Evolutionary conservation across 768 basidiomycete species (phyloP).

Genomic region (Infundibulicybe gibba): DNA sequence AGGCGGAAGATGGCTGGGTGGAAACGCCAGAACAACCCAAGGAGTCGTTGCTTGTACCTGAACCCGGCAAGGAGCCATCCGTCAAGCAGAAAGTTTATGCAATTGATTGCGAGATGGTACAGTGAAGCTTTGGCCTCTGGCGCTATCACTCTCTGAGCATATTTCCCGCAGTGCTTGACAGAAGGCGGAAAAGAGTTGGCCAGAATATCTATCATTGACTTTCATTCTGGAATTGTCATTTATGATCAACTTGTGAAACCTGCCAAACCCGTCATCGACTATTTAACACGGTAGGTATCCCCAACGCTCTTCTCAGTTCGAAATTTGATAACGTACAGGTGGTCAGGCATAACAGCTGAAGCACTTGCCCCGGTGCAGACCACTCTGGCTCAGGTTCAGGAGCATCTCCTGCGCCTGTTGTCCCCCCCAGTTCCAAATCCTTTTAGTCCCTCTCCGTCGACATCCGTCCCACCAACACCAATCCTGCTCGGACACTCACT

Average conservation of each 20-base stretch:
- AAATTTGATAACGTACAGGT: constrained; percentile 39
- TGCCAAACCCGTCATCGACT: constrained; percentile 78
- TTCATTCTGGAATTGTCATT: constrained; percentile 61
- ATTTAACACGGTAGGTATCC: constrained; percentile 68
- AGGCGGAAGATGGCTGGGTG: constrained; percentile 70
- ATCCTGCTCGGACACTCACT: constrained; percentile 94
- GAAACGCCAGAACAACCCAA: constrained; percentile 62
- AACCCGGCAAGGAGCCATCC: constrained; percentile 20
- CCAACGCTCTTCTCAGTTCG: neutral
- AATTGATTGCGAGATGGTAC: constrained; percentile 98
- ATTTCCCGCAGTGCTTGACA: constrained; percentile 66
- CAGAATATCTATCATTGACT: constrained; percentile 84
- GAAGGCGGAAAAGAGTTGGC: constrained; percentile 89
- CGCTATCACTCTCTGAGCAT: neutral
- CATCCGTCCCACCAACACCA: constrained; percentile 47
- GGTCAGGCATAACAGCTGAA: constrained; percentile 89
- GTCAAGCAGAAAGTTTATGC: constrained; percentile 62
- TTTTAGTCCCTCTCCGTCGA: constrained; percentile 27
- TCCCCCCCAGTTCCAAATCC: constrained; percentile 47
- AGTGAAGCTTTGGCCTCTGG: constrained; percentile 12
- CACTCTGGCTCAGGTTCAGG: constrained; percentile 76
- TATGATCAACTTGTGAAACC: constrained; percentile 93
- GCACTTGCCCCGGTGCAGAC: constrained; percentile 68
- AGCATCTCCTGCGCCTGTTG: constrained; percentile 59
- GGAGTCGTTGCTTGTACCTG: constrained; percentile 19